Base-by-base conservation (phyloP, 176 grass and related monocot species). In the Typha latifolia region DNA sequence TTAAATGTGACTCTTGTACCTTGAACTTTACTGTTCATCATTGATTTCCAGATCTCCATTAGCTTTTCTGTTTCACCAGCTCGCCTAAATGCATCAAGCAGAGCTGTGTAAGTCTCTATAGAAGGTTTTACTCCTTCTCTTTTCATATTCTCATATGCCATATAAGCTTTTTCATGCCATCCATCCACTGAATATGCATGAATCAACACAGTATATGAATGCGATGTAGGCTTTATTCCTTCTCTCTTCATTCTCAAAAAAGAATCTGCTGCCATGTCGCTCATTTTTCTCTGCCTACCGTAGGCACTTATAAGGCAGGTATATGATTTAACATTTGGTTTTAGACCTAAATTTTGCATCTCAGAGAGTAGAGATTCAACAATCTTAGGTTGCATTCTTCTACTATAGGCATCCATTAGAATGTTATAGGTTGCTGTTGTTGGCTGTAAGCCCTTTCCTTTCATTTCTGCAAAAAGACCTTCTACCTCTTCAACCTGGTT, bases 401-500 rank as follows among this genome's bases (percentile, higher is more conserved):
- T 91, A 78, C 87, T 79, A 67, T 96, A 96, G 72, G 87, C 79
- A 80, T 85, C 85, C 84, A 96, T 91, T 64, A 96, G 83, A 82
- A 96, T 82, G 74, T 96, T 91, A 67, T 91, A 96, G 59, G 84
- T 86, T 67, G 26, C 53, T 31, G 49, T 84, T 62, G 87, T 88
- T 65, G 84, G 77, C 57, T 81, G 75, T 62, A 91, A 49, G 47
- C 85, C 78, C 75, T 77, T 96, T 55, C 82, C 72, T 83, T 74
- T 91, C 92, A 91, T 86, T 77, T 91, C 87, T 81, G 32, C 29
- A 77, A 91, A 96, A 49, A 96, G 78, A 9, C 87, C 87, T 76
- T 96, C 92, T 14, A 77, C 92, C 70, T 88, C 88, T 73, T 88
- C 87, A 66, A 91, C 77, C 75, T 88, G 87, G 64, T 72, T 66